Evolutionary conservation across 257 asterid genomes (phyloP).

Genomic region (Solanum pennellii): DNA sequence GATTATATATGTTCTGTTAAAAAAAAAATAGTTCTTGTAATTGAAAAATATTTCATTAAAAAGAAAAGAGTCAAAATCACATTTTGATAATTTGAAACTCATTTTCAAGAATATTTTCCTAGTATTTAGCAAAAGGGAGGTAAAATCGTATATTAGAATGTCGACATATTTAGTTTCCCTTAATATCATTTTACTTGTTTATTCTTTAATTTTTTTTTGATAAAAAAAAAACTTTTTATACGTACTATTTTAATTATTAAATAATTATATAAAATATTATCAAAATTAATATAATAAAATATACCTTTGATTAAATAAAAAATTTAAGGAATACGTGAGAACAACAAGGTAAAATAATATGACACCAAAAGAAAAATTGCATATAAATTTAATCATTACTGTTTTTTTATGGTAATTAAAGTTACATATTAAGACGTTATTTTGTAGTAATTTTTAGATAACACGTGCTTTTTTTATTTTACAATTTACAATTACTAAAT

Average conservation of each 20-base stretch:
- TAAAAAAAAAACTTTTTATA: fast-evolving
- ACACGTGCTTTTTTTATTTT: background rate
- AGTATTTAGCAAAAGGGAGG: background rate
- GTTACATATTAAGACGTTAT: background rate
- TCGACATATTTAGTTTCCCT: background rate
- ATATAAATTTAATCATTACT: background rate
- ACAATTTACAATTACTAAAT: background rate
- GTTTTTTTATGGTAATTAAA: background rate
- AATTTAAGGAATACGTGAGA: no score
- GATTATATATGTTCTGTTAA: no score
- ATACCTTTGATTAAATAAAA: no score
- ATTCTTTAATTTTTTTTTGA: no score
- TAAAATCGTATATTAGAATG: background rate
- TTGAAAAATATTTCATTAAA: background rate
- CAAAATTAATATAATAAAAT: no score
- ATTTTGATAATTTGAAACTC: background rate
- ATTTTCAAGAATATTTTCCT: background rate
- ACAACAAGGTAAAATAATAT: background rate
- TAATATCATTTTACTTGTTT: background rate
- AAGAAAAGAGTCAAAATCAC: background rate
- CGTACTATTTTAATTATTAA: no score
- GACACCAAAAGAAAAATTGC: background rate
- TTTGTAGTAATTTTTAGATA: background rate
- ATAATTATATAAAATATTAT: no score
- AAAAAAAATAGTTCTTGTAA: background rate